phyloP scores from a whole-genome alignment of 805 yeast genomes.

The Dipodascus albidus region DNA sequence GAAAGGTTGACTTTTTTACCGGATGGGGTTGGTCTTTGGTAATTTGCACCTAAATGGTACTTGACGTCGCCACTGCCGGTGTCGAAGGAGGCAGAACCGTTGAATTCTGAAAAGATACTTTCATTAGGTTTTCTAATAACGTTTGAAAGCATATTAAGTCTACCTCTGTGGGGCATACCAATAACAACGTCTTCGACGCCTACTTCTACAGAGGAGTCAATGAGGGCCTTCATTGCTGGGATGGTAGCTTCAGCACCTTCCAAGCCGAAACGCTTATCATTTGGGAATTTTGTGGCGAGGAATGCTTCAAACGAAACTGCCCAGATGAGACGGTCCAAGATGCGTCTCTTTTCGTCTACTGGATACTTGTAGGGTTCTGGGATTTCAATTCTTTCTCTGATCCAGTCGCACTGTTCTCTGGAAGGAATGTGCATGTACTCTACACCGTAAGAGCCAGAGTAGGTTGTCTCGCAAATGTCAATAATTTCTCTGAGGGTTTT shows the following conservation, averaged over 20 bases:
- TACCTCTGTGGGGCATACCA: conserved; percentile 99
- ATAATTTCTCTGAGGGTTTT: conserved; percentile 73
- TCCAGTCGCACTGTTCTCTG: conserved; percentile 94
- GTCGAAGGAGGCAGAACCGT: conserved; percentile 80
- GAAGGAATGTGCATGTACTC: conserved; percentile 97
- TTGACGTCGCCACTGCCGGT: conserved; percentile 99
- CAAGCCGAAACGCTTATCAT: conserved; percentile 95
- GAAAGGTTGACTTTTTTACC: conserved; percentile 94
- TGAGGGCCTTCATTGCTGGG: conserved; percentile 93
- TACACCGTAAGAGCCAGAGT: conserved; percentile 82
- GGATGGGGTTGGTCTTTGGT: conserved; percentile 96
- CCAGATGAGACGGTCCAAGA: conserved; percentile 94
- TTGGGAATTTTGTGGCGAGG: conserved; percentile 91
- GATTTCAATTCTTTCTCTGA: conserved; percentile 90
- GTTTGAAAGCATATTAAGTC: conserved; percentile 93
- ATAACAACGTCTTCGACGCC: conserved; percentile 95
- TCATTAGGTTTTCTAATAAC: conserved; percentile 98
- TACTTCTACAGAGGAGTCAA: conserved; percentile 73
- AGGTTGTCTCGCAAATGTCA: conserved; percentile 64
- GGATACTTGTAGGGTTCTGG: conserved; percentile 77
- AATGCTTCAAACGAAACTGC: conserved; percentile 87
- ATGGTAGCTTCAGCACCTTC: conserved; percentile 97
- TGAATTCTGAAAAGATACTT: conserved; percentile 91
- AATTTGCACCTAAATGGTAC: conserved; percentile 98
- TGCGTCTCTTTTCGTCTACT: conserved; percentile 88